Evolutionary conservation across 2,329 filamentous ascomycete genomes (phyloP), one percentile per base, ranked within the genome.

Genomic region (Chlorencoelia australis): DNA sequence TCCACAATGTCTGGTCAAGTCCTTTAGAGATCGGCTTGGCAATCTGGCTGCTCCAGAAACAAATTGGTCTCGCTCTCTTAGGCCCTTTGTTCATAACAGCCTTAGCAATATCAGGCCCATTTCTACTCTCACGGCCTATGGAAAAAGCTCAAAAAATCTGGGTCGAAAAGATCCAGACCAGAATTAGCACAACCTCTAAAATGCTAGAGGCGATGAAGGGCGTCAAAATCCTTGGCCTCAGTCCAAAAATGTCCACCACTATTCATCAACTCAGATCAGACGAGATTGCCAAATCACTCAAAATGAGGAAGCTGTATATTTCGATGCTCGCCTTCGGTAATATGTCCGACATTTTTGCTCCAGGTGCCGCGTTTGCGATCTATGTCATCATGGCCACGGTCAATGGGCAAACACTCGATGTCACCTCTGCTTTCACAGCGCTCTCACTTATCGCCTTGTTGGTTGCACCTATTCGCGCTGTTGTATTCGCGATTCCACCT

Each of bases 401-500:
- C n/a, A 56, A 57, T 4, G 51, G 48, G 10, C 42, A 56, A 27
- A 55, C 43, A 20, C 35, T 51, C 6, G 37, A 45, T 36, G 38
- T 42, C 4, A 33, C 45, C 7, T 42, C n/a, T 39, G 48, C 64
- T 11, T 67, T 65, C 32, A 63, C 64, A 0, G 57, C 59, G 0
- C 37, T 66, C 1, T 63, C 64, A 1, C 58, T 63, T 11, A 57
- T 66, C 16, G 43, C 59, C 1, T 47, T 66, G 1, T 29, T 29
- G 2, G 29, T 24, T 29, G 10, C 25, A 17, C 25, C 33, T 5
- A 26, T 29, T 4, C 29, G 25, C 3, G 33, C 28, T 20, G 14
- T 35, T 13, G 33, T 35, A n/a, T 26, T 21, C 8, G 22, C 33
- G 5, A 30, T 35, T 35, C 33, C 33, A 3, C 49, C 53, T 4